These are phyloP conservation scores for Aspergillus sp. DNA, from an alignment of 2,329 filamentous ascomycete species.

Conservation along the genomic window DNA sequence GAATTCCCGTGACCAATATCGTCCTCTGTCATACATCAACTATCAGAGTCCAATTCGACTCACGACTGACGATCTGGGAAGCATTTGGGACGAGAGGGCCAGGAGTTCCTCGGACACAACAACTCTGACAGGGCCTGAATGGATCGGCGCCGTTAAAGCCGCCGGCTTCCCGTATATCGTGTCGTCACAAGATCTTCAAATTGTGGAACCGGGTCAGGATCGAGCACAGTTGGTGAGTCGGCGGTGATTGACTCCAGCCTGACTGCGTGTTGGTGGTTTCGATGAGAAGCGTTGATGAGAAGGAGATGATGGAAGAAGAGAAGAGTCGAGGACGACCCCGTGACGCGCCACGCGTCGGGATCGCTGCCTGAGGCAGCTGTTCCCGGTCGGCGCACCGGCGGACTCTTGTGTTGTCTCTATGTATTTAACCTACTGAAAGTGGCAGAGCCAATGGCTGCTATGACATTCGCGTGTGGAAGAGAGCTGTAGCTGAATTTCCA, in stretches of 20 bases:
- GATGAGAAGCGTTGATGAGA: background rate
- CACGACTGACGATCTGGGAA: background rate
- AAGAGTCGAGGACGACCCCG: too few relatives aligned
- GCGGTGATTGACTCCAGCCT: background rate
- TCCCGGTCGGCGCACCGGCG: too few relatives aligned
- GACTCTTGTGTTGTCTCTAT: too few relatives aligned
- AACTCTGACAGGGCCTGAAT: background rate
- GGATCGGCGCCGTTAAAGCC: background rate
- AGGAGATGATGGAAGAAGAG: background rate
- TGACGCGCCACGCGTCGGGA: too few relatives aligned
- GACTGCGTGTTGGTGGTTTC: too few relatives aligned
- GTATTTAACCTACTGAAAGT: too few relatives aligned
- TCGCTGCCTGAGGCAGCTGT: too few relatives aligned
- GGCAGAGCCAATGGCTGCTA: too few relatives aligned
- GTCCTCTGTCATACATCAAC: background rate
- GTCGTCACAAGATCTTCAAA: background rate
- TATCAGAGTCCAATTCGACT: background rate
- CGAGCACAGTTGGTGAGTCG: background rate
- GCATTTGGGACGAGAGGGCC: background rate
- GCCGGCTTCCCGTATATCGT: background rate
- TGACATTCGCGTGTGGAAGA: too few relatives aligned
- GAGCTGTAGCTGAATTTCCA: too few relatives aligned
- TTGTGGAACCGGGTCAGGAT: background rate
- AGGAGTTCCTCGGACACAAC: background rate
- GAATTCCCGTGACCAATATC: background rate